Conservation (phyloP, 148 eudicot species). For the Persicaria maculosa region DNA sequence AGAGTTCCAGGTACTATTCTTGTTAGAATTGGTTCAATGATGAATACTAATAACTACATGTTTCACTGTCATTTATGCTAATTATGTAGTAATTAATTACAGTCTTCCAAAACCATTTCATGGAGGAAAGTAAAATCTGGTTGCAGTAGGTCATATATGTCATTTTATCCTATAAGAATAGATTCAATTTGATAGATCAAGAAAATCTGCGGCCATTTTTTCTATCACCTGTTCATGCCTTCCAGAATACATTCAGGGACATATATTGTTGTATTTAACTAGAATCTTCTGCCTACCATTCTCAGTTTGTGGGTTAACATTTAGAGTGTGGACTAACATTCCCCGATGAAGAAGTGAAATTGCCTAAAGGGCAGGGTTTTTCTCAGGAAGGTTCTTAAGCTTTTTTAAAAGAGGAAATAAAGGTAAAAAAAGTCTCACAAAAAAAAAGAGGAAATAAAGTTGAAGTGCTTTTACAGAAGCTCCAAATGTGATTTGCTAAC, state of each 20-base stretch:
- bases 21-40: not conserved
- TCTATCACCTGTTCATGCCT: not conserved
- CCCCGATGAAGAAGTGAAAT: not conserved
- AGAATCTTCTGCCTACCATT: not conserved
- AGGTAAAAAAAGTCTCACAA: not conserved
- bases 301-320: not conserved
- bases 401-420: not conserved
- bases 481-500: not conserved
- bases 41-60: not conserved
- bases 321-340: not conserved
- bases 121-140: not conserved
- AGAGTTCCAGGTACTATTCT: slow-evolving; percentile 80
- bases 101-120: not conserved
- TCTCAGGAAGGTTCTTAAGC: not conserved
- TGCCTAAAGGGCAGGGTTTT: not conserved
- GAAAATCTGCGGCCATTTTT: not conserved
- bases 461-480: not conserved
- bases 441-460: not conserved
- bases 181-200: not conserved
- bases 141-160: not conserved
- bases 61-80: not conserved
- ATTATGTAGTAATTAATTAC: not conserved
- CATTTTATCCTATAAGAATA: not conserved
- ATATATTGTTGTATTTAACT: not conserved
- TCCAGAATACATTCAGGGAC: not conserved